phyloP scores from a whole-genome alignment of 495 filamentous ascomycete genomes.

The Friedmanniomyces endolithicus region DNA sequence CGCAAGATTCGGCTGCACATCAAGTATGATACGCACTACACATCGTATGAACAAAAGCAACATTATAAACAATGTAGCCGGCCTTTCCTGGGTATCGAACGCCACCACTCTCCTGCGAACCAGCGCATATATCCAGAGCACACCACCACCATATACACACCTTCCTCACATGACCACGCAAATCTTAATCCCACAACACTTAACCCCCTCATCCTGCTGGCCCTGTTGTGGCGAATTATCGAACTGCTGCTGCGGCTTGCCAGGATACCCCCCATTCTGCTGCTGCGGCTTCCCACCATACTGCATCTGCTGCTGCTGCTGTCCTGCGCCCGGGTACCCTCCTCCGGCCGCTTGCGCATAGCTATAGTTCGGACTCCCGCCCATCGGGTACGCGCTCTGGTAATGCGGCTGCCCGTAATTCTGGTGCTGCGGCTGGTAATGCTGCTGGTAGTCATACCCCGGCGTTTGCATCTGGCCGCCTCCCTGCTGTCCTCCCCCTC shows the following conservation, averaged over 20 bases:
- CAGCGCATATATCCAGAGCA: background rate
- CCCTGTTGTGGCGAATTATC: conserved; percentile 6
- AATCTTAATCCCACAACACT: conserved; percentile 19
- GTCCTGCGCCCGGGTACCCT: background rate
- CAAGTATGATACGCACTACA: background rate
- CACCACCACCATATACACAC: background rate
- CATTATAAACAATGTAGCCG: too few species aligned
- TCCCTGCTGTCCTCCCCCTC: background rate
- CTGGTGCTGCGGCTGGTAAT: conserved; percentile 13
- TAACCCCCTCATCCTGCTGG: conserved; percentile 15
- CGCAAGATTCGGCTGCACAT: background rate
- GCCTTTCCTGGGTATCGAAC: background rate
- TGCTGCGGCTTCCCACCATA: conserved; percentile 6
- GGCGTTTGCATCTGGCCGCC: background rate
- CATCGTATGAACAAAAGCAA: background rate
- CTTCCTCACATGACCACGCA: conserved; percentile 19
- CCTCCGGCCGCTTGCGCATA: conserved; percentile 14
- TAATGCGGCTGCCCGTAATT: conserved; percentile 19
- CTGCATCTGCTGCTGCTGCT: conserved; percentile 13
- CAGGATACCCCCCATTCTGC: conserved; percentile 1
- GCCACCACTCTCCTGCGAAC: background rate
- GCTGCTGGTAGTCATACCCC: conserved; percentile 7
- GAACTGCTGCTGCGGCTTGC: conserved; percentile 14
- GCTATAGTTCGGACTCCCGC: conserved; percentile 6
- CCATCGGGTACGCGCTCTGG: conserved; percentile 22